Conservation (phyloP, 768 basidiomycete species). For the Suillus decipiens region DNA sequence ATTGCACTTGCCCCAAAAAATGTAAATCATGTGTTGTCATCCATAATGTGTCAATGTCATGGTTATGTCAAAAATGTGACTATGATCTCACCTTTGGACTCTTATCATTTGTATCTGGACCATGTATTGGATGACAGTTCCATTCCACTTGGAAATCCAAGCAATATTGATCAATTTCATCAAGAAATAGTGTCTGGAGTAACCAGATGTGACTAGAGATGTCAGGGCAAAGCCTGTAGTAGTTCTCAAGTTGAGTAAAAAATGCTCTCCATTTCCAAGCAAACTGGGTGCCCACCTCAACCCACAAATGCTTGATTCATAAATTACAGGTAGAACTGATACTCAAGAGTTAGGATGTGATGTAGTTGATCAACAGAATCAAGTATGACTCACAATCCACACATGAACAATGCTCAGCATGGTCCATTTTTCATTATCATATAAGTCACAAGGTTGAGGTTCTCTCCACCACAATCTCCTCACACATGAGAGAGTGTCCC, state of each 20-base stretch:
- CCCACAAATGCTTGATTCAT: not conserved
- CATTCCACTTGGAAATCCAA: not conserved
- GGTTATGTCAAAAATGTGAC: not conserved
- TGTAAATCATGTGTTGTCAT: not conserved
- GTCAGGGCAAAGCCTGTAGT: not conserved
- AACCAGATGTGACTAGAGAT: not conserved
- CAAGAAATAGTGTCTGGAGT: not conserved
- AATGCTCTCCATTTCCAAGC: not conserved
- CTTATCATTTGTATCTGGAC: not conserved
- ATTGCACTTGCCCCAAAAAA: constrained; percentile 15
- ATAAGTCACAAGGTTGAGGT: not conserved
- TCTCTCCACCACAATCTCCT: not conserved
- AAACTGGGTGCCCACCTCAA: not conserved
- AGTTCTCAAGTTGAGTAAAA: not conserved
- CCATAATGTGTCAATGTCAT: constrained; percentile 3
- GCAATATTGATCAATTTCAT: not conserved
- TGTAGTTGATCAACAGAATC: too few species aligned
- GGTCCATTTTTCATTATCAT: not conserved
- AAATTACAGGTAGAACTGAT: not conserved
- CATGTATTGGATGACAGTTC: not conserved
- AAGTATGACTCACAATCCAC: not conserved
- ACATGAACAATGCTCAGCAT: not conserved
- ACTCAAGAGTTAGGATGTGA: too few species aligned
- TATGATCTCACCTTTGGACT: not conserved
- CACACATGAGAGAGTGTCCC: not conserved